phyloP scores from a whole-genome alignment of 179 eudicot species.

The Silene coronaria region DNA sequence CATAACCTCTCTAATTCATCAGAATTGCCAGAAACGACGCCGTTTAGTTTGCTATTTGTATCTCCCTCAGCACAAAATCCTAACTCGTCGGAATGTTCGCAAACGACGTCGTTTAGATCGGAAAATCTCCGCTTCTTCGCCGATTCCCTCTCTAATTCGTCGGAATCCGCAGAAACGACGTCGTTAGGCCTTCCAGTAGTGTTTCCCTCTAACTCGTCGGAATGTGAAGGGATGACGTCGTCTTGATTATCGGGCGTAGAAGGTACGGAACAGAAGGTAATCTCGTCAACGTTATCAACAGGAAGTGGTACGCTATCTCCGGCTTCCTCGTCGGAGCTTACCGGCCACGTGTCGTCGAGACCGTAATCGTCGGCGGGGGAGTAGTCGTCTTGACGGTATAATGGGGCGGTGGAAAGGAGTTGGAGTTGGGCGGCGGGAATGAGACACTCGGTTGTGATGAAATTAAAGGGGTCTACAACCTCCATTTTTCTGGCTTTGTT shows the following conservation, averaged over 20 bases:
- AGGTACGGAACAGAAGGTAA: constrained; percentile 16
- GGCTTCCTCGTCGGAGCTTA: neutral
- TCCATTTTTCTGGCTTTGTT: neutral
- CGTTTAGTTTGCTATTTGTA: no score
- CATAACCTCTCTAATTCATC: no score
- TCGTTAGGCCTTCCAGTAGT: neutral
- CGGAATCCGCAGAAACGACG: neutral
- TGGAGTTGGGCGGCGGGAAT: constrained; percentile 1
- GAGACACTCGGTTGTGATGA: neutral
- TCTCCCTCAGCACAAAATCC: no score
- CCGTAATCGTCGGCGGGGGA: neutral
- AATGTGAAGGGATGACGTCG: neutral
- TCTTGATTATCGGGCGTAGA: constrained; percentile 8
- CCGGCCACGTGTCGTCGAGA: constrained; percentile 2
- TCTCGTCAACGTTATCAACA: neutral
- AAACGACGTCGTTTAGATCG: neutral
- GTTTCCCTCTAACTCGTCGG: neutral
- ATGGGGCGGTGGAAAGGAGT: constrained; percentile 4
- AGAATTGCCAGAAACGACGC: no score
- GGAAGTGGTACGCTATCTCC: neutral
- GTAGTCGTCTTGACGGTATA: constrained; percentile 2
- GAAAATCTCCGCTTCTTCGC: neutral
- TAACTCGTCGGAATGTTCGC: neutral
- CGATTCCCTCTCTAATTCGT: neutral
- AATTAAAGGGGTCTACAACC: neutral